Evolutionary conservation across 208 protist species (phyloP), one percentile per base, ranked within the genome.

Genomic region (Leishmania tarentolae): DNA sequence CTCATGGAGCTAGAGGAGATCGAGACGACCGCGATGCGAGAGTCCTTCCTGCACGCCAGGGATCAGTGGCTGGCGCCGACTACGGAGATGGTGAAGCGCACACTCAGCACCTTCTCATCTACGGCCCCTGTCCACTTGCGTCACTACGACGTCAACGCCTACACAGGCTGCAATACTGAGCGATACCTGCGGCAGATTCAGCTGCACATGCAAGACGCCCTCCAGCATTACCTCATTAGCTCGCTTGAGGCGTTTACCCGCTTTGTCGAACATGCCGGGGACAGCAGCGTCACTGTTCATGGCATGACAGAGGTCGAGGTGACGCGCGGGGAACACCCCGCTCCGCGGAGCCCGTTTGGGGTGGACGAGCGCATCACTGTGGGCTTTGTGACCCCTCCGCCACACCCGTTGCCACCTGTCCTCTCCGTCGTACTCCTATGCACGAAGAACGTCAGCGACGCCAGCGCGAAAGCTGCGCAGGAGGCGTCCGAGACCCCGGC

Each of bases 121-220:
- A 75, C 53, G 28, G 87, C 90, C 28, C 88, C 92, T 28, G 85
- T 98, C 19, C 89, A 94, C 88, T 78, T 99, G 13, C 31, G 94
- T 21, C 95, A 98, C 83, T 93, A 83, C 73, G 85, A 92, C 40
- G 80, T 91, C 75, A 92, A 98, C 44, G 91, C 94, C 59, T 99
- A 99, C 87, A 88, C 86, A 13, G 93, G 96, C 47, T 93, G 89
- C 65, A 99, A 98, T 80, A 97, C 98, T 11, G 96, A 99, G 82
- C 86, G 92, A 19, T 95, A 99, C 79, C 88, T 99, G 85, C 89
- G 78, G 68, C 91, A 90, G 52, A 84, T 99, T 70, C 95, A 95
- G 75, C 86, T 97, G 47, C 91, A 98, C 82, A 99, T 99, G 98
- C 89, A 99, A 84, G 95, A 98, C 79, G 80, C 92, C 0, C 82